phyloP scores from a whole-genome alignment of 2,329 filamentous ascomycete species.

The Huntiella moniliformis region DNA sequence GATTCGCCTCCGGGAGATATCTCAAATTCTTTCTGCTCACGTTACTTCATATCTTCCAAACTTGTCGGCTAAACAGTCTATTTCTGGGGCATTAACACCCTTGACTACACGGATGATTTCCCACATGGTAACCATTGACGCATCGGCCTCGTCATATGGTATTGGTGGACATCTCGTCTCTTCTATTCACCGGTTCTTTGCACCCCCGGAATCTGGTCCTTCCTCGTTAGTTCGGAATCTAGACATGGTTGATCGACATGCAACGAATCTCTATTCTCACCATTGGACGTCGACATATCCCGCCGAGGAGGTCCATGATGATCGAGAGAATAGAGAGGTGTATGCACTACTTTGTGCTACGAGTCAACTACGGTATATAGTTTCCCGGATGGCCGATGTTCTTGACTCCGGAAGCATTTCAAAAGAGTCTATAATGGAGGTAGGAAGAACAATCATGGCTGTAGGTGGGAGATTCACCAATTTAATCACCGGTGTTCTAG shows the following conservation, averaged over 20 bases:
- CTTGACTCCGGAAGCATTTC: neutral
- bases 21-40: no score
- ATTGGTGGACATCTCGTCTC: neutral
- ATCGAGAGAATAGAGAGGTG: slow-evolving; percentile 1
- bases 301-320: neutral
- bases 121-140: neutral
- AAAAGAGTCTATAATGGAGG: no score
- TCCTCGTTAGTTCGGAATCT: neutral
- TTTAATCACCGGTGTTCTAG: no score
- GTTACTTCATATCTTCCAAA: no score
- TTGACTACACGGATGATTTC: neutral
- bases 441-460: no score
- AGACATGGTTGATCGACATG: neutral
- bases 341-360: neutral
- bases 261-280: neutral
- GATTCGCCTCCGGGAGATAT: no score
- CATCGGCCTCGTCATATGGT: neutral
- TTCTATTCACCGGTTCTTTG: neutral
- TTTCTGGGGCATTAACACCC: no score
- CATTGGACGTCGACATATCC: neutral
- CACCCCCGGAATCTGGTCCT: neutral
- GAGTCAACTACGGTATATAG: neutral
- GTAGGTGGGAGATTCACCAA: no score
- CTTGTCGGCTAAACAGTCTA: no score
- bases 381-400: neutral